Evolutionary conservation across 495 filamentous ascomycete genomes (phyloP), one percentile per base, ranked within the genome.

Genomic region (Penicillium lividum): DNA sequence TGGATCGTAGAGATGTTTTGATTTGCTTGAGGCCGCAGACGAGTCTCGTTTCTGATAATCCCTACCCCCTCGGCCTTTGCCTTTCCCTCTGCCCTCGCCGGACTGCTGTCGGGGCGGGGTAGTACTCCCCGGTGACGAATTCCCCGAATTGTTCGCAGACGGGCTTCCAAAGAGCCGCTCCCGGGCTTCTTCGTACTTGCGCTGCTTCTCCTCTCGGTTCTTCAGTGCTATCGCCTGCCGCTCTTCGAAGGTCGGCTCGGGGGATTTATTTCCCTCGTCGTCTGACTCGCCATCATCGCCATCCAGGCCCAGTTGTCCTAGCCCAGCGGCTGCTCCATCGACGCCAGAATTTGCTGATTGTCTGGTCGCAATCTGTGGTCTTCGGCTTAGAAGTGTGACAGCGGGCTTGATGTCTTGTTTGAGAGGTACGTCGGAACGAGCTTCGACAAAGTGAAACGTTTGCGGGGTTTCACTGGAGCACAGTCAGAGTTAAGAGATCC

Each of bases 121-220:
- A 1, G 81, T 78, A 58, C 73, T 83, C 13, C 87, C 84, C 0
- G 86, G 82, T 43, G 81, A 80, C 7, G 86, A 83, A 16, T 77
- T 78, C 10, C 77, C 80, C 6, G 78, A 80, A 2, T 67, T 70
- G 5, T 68, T 73, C 13, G 80, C 68, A 6, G 75, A 78, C 9
- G 81, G 73, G 7, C 77, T 82, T 25, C 91, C 91, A 70, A 96
- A 92, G n/a, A 96, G 82, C 67, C 87, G 84, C 63, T 92, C 89
- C 11, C 92, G 81, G 3, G 82, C 89, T 73, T 96, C 92, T 53
- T 93, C 87, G 68, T 97, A 97, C 49, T 87, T 89, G 49, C 86
- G 86, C 74, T 93, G 87, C 77, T 92, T 96, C 73, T 96, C 92
- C 64, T 95, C 92, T 4, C 82, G 80, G 61, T 95, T 90, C 51